A percentile compares a stretch with the other conserved stretches of the same genome.
Conservation (phyloP, 2,329 filamentous ascomycete genomes). For the Arthrobotrys sinensis region DNA sequence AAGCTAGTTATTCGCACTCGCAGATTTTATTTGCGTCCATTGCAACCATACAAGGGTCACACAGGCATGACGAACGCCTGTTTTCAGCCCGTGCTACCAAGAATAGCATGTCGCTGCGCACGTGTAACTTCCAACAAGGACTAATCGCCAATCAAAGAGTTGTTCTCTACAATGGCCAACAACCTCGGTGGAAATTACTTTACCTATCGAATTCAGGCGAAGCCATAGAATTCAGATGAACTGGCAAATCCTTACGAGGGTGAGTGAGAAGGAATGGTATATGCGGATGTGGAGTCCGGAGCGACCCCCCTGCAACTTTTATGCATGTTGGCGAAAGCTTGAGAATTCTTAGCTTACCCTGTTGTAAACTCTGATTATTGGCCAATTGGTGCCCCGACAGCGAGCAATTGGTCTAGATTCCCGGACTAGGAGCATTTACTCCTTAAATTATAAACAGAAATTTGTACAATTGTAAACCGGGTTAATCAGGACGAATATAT, state of each 20-base stretch:
- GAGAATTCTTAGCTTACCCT: constrained; percentile 18
- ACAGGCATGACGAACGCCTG: constrained; percentile 11
- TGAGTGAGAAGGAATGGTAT: background rate
- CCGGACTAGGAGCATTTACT: no score
- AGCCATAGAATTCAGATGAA: background rate
- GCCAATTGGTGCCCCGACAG: no score
- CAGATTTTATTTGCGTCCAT: constrained; percentile 14
- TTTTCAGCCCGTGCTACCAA: constrained; percentile 41
- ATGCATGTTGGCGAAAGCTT: constrained; percentile 15
- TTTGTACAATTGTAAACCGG: no score
- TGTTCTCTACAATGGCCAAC: constrained; percentile 1
- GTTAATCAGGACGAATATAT: no score
- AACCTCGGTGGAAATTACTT: constrained; percentile 6
- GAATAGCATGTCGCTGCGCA: constrained; percentile 33
- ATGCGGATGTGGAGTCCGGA: constrained; percentile 13
- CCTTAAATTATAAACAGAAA: no score
- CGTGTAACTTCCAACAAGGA: constrained; percentile 21
- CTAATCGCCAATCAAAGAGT: constrained; percentile 5
- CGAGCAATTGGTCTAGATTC: no score
- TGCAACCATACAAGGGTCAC: constrained; percentile 24
- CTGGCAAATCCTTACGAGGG: background rate
- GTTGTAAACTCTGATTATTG: no score
- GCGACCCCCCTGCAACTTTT: background rate
- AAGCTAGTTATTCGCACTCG: background rate
- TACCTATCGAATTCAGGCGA: background rate